phyloP scores from a whole-genome alignment of 306 rosid genomes.

The Cucurbita pepo region DNA sequence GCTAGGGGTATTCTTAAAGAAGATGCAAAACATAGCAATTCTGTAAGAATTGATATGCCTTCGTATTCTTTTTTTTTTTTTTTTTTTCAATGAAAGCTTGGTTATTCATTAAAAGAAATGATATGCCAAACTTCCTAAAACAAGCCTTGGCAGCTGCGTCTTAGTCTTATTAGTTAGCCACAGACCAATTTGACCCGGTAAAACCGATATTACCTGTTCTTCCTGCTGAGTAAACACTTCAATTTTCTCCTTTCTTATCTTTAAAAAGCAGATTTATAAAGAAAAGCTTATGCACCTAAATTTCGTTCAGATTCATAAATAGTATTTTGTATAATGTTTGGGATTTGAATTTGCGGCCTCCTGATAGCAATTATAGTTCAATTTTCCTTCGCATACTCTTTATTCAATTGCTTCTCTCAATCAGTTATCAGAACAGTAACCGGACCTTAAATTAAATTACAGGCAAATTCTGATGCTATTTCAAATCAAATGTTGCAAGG shows the following conservation, averaged over 20 bases:
- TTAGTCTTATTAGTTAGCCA: not conserved
- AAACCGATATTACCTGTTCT: not conserved
- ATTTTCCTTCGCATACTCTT: not conserved
- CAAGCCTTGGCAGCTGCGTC: not conserved
- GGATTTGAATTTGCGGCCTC: not conserved
- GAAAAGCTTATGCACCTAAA: not conserved
- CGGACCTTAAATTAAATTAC: slow-evolving; percentile 17
- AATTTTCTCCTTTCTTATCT: not conserved
- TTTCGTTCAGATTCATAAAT: not conserved
- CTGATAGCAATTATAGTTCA: not conserved
- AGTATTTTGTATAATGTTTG: not conserved
- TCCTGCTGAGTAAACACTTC: not conserved
- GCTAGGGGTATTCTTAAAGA: slow-evolving; percentile 85
- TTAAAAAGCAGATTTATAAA: not conserved
- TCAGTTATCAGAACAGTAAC: slow-evolving; percentile 8
- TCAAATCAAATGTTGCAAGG: slow-evolving; percentile 27
- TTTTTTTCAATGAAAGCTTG: too few relatives aligned
- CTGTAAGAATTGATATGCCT: slow-evolving; percentile 27
- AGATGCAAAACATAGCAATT: slow-evolving; percentile 12
- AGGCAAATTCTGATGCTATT: slow-evolving; percentile 24
- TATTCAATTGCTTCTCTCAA: slow-evolving; percentile 3
- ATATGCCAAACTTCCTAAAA: not conserved
- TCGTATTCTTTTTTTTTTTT: too few relatives aligned
- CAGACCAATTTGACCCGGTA: not conserved
- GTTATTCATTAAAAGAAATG: slow-evolving; percentile 12